Base-by-base conservation (phyloP, 2,329 filamentous ascomycete genomes). In the Sporothrix curviconia region DNA sequence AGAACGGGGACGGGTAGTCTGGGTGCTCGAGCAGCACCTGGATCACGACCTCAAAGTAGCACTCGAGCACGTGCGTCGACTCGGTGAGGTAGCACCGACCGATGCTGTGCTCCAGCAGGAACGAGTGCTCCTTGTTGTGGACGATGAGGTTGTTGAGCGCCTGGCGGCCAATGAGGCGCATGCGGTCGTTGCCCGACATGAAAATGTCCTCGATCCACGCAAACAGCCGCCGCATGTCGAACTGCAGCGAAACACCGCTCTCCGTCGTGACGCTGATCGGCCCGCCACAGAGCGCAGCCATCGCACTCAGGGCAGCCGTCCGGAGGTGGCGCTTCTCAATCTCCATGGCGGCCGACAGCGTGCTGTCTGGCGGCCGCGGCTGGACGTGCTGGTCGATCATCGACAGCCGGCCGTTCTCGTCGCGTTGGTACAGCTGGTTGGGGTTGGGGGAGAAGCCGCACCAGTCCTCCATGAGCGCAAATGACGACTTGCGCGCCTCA, bases 381-480 rank as follows among this genome's bases (percentile, higher is more conserved):
- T 94, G 89, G 56, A 90, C 87, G 54, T 49, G 47, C 34, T 54
- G 58, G 24, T 92, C 85, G 36, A 95, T 85, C 63, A 94, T 79
- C 3, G 89, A 90, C 64, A 92, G 88, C 43, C 90, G 82, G 86
- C 96, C 95, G 36, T 83, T 87, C 61, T 95, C 88, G 71, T 96
- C 92, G 60, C 90, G 81, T 58, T 86, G 85, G 5, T 86, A 83
- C 40, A 96, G 89, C 62, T 95, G 89, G 14, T 76, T 78, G 68
- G 95, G 90, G 62, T 96, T 96, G 0, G 92, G 90, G 7, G 92
- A 96, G 69, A 95, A 96, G 2, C 94, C 94, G 69, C 94, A 99
- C 95, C 95, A 99, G 63, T 97, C 92, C 71, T 99, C 94, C 92
- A 99, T 97, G 49, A 99, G 75, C 0, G 92, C 86, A 68, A 99